Percentiles rank a stretch among this genome's conserved stretches.
Conservation (phyloP, 2,329 filamentous ascomycete genomes). For the Sporothrix variecibatus region DNA sequence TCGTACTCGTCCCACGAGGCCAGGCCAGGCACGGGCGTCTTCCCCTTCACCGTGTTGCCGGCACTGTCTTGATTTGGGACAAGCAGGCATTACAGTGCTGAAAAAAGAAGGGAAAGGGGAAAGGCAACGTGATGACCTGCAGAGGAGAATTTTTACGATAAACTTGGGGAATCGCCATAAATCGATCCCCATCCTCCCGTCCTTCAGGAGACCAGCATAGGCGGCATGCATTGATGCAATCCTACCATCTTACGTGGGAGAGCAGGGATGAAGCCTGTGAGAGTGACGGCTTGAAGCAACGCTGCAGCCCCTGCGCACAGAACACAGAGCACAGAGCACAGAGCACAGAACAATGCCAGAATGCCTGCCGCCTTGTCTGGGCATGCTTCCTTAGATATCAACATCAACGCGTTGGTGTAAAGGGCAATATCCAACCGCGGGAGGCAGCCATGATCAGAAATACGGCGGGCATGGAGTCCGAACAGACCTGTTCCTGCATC, state of each 20-base stretch:
- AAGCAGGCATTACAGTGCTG: not conserved
- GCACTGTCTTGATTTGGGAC: not conserved
- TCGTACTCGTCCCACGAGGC: not conserved
- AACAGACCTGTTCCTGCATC: not conserved
- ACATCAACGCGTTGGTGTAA: not conserved
- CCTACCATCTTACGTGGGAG: slow-evolving; percentile 10
- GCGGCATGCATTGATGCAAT: not conserved
- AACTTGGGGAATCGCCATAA: not conserved
- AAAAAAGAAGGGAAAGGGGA: not conserved
- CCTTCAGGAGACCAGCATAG: not conserved
- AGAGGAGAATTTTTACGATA: not conserved
- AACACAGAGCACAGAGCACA: no score
- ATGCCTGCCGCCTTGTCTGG: not conserved
- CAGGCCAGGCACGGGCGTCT: not conserved
- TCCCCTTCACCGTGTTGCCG: not conserved
- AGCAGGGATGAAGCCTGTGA: not conserved
- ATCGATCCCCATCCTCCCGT: not conserved
- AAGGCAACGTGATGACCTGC: not conserved
- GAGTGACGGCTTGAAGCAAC: not conserved
- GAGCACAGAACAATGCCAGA: not conserved
- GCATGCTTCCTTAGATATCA: not conserved
- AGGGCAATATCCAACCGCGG: not conserved
- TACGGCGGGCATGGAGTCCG: not conserved
- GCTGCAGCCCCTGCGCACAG: not conserved
- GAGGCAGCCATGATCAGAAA: not conserved